Evolutionary conservation across 352 stramenopile genomes (phyloP).

Genomic region (Globisporangium ultimum): DNA sequence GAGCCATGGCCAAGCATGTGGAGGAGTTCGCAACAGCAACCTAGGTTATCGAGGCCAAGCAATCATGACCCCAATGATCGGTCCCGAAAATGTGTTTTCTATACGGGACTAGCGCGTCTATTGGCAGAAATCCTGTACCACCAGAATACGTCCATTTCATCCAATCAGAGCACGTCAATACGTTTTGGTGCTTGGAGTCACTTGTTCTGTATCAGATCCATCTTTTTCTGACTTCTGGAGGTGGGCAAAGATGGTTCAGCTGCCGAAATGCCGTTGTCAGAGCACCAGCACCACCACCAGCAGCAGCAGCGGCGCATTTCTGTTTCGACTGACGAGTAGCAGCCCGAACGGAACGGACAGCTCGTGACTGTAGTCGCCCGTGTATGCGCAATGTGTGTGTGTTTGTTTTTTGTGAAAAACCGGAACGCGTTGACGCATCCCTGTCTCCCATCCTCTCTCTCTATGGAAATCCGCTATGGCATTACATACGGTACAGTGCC

Average conservation of each 20-base stretch:
- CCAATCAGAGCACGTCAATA: constrained; percentile 1
- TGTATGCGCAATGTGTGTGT: background rate
- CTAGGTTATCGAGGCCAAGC: too few relatives aligned
- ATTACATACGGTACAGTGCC: background rate
- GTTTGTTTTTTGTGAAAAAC: background rate
- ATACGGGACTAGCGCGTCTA: background rate
- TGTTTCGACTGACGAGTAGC: background rate
- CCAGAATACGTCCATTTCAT: background rate
- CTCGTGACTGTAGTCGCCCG: background rate
- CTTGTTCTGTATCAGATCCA: background rate
- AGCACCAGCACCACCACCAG: background rate
- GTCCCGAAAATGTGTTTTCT: background rate
- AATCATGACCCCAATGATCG: too few relatives aligned
- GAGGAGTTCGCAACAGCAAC: too few relatives aligned
- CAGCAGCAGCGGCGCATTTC: background rate
- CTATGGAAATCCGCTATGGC: background rate
- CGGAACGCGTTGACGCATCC: background rate
- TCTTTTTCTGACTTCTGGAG: background rate
- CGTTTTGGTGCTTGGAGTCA: constrained; percentile 12
- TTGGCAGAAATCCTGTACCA: background rate
- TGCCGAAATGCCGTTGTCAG: constrained; percentile 1
- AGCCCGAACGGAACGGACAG: background rate
- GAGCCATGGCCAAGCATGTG: too few relatives aligned
- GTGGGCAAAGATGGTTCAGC: background rate
- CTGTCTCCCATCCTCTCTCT: background rate